These are phyloP conservation scores for Closterium sp. DNA, from an alignment of 139 green algal genomes.

Conservation along the genomic window DNA sequence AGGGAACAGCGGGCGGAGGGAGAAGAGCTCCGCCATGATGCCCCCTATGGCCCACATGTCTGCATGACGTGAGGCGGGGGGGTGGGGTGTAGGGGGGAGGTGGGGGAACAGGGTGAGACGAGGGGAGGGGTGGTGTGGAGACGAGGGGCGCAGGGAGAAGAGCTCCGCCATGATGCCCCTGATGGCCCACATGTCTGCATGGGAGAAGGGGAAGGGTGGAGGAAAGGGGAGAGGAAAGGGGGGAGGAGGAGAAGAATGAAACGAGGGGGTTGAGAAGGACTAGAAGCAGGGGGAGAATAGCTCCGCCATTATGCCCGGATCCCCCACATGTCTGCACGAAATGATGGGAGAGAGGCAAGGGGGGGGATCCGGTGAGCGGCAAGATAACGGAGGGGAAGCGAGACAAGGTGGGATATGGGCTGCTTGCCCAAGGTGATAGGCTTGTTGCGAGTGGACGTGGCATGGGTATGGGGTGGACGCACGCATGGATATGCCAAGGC, in stretches of 20 bases:
- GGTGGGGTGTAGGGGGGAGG: too few species aligned
- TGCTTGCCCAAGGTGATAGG: conserved; percentile 92
- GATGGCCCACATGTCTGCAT: conserved; percentile 87
- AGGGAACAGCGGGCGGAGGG: conserved; percentile 91
- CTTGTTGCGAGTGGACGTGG: too few species aligned
- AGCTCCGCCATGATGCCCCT: conserved; percentile 93
- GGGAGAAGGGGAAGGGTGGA: background rate
- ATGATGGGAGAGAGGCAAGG: too few species aligned
- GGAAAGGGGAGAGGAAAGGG: background rate
- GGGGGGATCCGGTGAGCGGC: too few species aligned
- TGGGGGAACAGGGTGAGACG: too few species aligned
- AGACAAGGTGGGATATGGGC: conserved; percentile 89
- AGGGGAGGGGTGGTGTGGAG: too few species aligned
- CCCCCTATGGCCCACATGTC: conserved; percentile 93
- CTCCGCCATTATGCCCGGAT: conserved; percentile 95
- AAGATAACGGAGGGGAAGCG: conserved; percentile 23
- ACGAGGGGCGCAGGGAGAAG: conserved; percentile 91
- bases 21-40: conserved; percentile 95
- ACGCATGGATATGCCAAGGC: too few species aligned
- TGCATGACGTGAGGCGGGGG: too few species aligned
- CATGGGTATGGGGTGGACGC: too few species aligned
- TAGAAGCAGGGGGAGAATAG: conserved; percentile 91
- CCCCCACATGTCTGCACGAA: conserved; percentile 82
- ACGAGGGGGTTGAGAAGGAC: conserved; percentile 67
- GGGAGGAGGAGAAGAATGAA: background rate